These are phyloP conservation scores for Epichloe aotearoae DNA, from an alignment of 2,329 filamentous ascomycete genomes.

Conservation along the genomic window DNA sequence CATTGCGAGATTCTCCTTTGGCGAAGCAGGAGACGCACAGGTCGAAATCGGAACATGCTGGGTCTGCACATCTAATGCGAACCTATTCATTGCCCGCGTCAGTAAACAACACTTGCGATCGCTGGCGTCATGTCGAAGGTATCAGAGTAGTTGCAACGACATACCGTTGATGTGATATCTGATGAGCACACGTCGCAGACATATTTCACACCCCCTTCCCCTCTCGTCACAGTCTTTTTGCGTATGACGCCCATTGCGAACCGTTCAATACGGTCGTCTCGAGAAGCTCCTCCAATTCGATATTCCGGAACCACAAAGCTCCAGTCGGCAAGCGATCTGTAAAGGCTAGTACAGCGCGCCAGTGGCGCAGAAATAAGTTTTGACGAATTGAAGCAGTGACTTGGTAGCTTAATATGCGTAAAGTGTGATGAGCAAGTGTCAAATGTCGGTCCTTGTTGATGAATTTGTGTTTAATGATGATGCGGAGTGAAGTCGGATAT, in stretches of 20 bases:
- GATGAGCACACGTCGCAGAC: constrained; percentile 95
- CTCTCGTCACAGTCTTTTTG: constrained; percentile 81
- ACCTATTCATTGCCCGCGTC: constrained; percentile 42
- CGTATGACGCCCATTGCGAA: constrained; percentile 76
- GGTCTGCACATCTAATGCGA: constrained; percentile 80
- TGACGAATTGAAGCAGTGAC: constrained; percentile 9
- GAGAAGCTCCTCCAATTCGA: neutral
- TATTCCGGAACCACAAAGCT: neutral
- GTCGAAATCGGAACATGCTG: constrained; percentile 83
- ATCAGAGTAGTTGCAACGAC: constrained; percentile 19
- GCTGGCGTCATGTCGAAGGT: neutral
- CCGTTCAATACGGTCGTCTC: neutral
- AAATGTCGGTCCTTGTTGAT: constrained; percentile 6
- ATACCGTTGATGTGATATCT: constrained; percentile 91
- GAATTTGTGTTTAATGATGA: constrained; percentile 8
- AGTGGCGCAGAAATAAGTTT: constrained; percentile 1
- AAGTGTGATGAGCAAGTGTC: constrained; percentile 17
- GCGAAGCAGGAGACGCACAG: constrained; percentile 93
- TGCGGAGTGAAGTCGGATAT: constrained; percentile 8
- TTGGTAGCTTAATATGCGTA: constrained; percentile 10
- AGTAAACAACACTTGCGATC: constrained; percentile 1
- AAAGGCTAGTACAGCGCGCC: constrained; percentile 1
- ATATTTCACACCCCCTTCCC: constrained; percentile 84
- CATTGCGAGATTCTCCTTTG: constrained; percentile 64
- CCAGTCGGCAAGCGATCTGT: neutral